Evolutionary conservation across 345 rosid genomes (phyloP).

Genomic region (Euclidium syriacum): DNA sequence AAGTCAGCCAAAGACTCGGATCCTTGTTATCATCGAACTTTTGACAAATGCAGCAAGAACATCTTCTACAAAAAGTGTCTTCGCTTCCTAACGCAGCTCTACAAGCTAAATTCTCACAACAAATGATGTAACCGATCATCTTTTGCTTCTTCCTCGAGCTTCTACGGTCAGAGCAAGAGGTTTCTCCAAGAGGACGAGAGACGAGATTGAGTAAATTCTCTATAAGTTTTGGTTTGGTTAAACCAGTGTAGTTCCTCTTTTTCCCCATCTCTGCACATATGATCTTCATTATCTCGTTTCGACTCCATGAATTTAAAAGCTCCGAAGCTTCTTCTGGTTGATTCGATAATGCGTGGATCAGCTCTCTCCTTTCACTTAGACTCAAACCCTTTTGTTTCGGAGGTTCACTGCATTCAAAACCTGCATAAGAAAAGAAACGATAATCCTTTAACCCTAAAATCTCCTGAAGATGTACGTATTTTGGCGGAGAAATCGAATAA

Average conservation of each 20-base stretch:
- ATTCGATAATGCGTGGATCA: constrained; percentile 71
- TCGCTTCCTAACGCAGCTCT: constrained; percentile 57
- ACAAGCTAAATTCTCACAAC: constrained; percentile 87
- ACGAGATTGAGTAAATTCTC: constrained; percentile 78
- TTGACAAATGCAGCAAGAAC: constrained; percentile 84
- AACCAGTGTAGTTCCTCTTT: constrained; percentile 95
- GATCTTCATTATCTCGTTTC: constrained; percentile 86
- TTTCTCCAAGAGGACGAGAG: constrained; percentile 42
- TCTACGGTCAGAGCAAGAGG: constrained; percentile 35
- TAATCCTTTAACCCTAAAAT: constrained; percentile 6
- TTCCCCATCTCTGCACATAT: constrained; percentile 96
- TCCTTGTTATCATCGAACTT: constrained; percentile 91
- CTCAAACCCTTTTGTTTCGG: constrained; percentile 28
- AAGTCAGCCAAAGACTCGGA: constrained; percentile 87
- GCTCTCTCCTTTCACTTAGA: constrained; percentile 78
- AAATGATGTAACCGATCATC: constrained; percentile 46
- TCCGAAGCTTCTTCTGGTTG: constrained; percentile 59
- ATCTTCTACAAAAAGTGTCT: constrained; percentile 73
- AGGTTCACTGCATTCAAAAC: background rate
- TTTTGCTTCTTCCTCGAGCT: constrained; percentile 62
- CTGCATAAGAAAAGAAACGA: background rate
- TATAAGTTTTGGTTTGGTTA: constrained; percentile 83
- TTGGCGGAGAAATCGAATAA: background rate
- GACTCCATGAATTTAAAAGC: constrained; percentile 84
- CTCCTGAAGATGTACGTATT: background rate